Evolutionary conservation across 2,329 filamentous ascomycete species (phyloP), one percentile per base, ranked within the genome.

Genomic region (Epichloe sibirici): DNA sequence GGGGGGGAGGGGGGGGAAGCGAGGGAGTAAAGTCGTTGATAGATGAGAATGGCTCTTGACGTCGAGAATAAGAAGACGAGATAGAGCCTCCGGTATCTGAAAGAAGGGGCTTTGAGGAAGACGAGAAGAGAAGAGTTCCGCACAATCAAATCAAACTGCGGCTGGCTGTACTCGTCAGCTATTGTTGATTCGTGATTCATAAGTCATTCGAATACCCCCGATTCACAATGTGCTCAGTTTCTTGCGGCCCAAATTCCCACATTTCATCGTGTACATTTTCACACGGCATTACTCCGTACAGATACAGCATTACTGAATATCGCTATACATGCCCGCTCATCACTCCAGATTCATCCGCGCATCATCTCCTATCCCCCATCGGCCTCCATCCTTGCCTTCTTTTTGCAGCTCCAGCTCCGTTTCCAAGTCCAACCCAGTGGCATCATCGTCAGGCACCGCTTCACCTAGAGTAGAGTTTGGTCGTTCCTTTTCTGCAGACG

Each of bases 361-460:
- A 63, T 95, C 89, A 64, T 95, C 90, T 1, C 87, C 86, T 48
- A 94, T 78, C 0, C 88, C 87, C 83, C 89, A 90, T 61, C 81
- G 78, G 3, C 68, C 77, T 58, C 71, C 82, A 58, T 77, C 81
- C 62, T 69, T 72, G 57, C 74, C 68, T 57, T 75, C 64, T 58
- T 74, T 73, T 66, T 81, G 72, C 61, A 79, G 68, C 65, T 78
- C 71, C 47, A 80, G 63, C 52, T 77, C 73, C 4, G 78, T 64
- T 51, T 71, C 69, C 28, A 72, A 60, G 28, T 71, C 69, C 46
- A 78, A 61, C 38, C 66, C 60, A 38, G 66, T 66, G 21, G 68
- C 65, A 35, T 68, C 72, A 46, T 72, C 75, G 50, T 72, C 69
- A 51, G 69, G 70, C 42, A 66, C 68, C 25, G 67, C 66, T 39